Evolutionary conservation across 2,329 filamentous ascomycete genomes (phyloP).

Genomic region (Fusarium sp.): DNA sequence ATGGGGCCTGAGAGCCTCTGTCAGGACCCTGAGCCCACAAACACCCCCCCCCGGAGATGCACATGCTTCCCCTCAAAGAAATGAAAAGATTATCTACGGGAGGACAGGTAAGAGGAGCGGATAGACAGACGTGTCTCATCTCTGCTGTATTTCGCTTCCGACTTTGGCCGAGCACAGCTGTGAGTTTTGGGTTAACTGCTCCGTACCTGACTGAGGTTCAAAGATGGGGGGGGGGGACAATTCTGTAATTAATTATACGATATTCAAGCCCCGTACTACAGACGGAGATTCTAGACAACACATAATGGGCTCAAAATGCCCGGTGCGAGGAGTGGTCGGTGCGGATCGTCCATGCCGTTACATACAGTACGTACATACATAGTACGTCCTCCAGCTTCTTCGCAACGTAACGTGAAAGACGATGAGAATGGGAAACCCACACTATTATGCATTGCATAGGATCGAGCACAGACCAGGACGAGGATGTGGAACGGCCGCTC

Average conservation of each 20-base stretch:
- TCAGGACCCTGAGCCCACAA: slow-evolving; percentile 32
- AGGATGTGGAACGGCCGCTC: neutral
- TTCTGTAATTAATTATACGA: neutral
- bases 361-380: too few species aligned
- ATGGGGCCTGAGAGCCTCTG: neutral
- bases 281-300: slow-evolving; percentile 18
- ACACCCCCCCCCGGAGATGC: slow-evolving; percentile 9
- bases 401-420: neutral
- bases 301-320: slow-evolving; percentile 1
- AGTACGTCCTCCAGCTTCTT: neutral
- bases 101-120: neutral
- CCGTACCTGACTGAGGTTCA: too few species aligned
- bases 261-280: neutral
- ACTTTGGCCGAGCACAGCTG: slow-evolving; percentile 36
- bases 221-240: neutral
- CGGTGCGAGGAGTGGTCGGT: slow-evolving; percentile 30
- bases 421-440: too few species aligned
- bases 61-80: slow-evolving; percentile 14
- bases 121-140: neutral
- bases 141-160: slow-evolving; percentile 25
- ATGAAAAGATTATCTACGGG: neutral
- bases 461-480: slow-evolving; percentile 17
- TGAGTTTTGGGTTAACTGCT: too few species aligned
- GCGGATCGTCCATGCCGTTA: slow-evolving; percentile 15
- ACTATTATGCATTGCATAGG: slow-evolving; percentile 8